Base-by-base conservation (phyloP, 2,329 filamentous ascomycete species). In the Pestalotiopsis fici region DNA sequence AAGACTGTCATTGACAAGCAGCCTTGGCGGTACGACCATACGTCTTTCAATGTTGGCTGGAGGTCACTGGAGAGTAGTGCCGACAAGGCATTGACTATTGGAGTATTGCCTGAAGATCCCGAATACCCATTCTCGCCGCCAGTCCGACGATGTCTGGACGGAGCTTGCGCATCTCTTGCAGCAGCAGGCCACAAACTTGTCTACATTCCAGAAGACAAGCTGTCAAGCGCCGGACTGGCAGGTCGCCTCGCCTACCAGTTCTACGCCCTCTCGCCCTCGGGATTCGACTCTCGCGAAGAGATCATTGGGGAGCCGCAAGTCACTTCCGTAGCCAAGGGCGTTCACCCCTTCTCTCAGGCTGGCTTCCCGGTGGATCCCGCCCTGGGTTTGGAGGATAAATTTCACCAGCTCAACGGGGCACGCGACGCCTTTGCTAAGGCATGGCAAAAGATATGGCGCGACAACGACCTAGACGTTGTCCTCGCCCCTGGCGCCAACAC, bases 81-180 rank as follows among this genome's bases (percentile, higher is more conserved):
- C 23, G 62, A 55, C 2, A 37, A 67, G 3, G 72, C 75, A 57
- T 69, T 88, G 3, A 79, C 78, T 0, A 83, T 89, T 50, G 87
- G 87, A 0, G 69, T 88, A 1, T 72, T 87, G 12, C 67, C 80
- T 2, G 83, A 84, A 57, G 83, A 87, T 69, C 76, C 80, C 0
- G 74, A 82, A 1, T 83, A 83, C 35, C 85, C 84, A 0, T 75
- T 88, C 0, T 85, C 87, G 27, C 86, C 87, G 0, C 83, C 86
- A 0, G 80, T 88, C 1, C 79, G 77, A 1, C 78, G 84, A 2
- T 78, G 83, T 1, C 68, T 88, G 1, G 76, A 82, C 4, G 75
- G 71, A 0, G 83, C 83, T 0, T 75, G 80, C 0, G 74, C 75
- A 0, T 72, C 71, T 0, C 72, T 89, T 3, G 71, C 77, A 39